Percentiles rank a stretch among this genome's conserved stretches.
Evolutionary conservation across 495 filamentous ascomycete genomes (phyloP).

Genomic region (Talaromyces adpressus): DNA sequence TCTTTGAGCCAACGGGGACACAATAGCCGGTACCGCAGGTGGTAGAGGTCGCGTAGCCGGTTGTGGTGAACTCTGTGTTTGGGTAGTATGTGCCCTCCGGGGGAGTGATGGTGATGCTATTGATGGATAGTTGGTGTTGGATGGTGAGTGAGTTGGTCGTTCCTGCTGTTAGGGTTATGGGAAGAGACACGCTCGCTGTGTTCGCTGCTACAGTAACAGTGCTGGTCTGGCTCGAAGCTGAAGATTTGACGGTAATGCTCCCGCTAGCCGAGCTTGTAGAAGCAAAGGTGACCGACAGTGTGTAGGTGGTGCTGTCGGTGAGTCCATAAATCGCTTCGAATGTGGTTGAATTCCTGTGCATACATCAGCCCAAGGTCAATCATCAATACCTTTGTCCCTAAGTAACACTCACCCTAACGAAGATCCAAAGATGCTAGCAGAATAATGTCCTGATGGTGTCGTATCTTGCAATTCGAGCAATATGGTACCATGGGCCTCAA

Average conservation of each 20-base stretch:
- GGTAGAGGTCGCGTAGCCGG: constrained; percentile 20
- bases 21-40: constrained; percentile 28
- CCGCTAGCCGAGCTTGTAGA: not conserved
- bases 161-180: constrained; percentile 21
- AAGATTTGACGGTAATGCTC: not conserved
- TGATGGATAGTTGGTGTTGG: constrained; percentile 7
- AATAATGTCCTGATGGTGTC: constrained; percentile 19
- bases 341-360: constrained; percentile 7
- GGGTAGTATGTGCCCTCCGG: constrained; percentile 32
- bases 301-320: not conserved
- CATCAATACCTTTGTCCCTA: not conserved
- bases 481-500: constrained; percentile 36
- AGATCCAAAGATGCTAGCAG: constrained; percentile 13
- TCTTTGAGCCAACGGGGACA: constrained; percentile 33
- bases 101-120: constrained; percentile 17
- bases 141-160: constrained; percentile 26
- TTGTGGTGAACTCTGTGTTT: constrained; percentile 24
- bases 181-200: constrained; percentile 8
- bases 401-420: constrained; percentile 17
- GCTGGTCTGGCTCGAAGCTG: constrained; percentile 4
- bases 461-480: constrained; percentile 35
- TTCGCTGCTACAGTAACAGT: constrained; percentile 11
- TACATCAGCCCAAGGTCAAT: not conserved
- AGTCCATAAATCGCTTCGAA: constrained; percentile 12
- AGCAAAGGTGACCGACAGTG: not conserved